Conservation (phyloP, 768 basidiomycete species). For the Trichaptum fuscoviolaceum region DNA sequence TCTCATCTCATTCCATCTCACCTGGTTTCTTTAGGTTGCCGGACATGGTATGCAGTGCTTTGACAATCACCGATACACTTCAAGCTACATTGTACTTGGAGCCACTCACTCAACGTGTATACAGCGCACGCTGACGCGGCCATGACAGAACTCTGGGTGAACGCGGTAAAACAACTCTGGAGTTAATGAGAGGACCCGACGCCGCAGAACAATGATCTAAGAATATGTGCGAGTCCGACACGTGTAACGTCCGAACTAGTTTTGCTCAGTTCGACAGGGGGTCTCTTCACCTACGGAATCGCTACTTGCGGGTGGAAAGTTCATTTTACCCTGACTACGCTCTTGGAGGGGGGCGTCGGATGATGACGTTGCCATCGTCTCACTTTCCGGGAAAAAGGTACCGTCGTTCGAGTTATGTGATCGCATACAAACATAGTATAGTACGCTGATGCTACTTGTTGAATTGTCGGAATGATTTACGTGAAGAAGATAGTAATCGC, state of each 20-base stretch:
- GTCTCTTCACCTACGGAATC: too few relatives aligned
- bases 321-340: too few relatives aligned
- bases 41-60: neutral
- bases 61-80: neutral
- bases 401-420: too few relatives aligned
- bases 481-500: too few relatives aligned
- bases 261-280: neutral
- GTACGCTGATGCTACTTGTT: too few relatives aligned
- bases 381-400: too few relatives aligned
- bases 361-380: too few relatives aligned
- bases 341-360: too few relatives aligned
- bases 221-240: neutral
- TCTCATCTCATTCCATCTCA: neutral
- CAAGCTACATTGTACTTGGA: neutral
- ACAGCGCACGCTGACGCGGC: neutral
- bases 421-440: too few relatives aligned
- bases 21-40: neutral
- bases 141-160: neutral
- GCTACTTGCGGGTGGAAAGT: too few relatives aligned
- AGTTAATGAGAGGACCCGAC: neutral
- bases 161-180: neutral
- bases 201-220: neutral
- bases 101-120: neutral
- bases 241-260: neutral
- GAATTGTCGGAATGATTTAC: too few relatives aligned